Evolutionary conservation across 2,329 filamentous ascomycete species (phyloP).

Genomic region (Ophiosphaerella herpotricha): DNA sequence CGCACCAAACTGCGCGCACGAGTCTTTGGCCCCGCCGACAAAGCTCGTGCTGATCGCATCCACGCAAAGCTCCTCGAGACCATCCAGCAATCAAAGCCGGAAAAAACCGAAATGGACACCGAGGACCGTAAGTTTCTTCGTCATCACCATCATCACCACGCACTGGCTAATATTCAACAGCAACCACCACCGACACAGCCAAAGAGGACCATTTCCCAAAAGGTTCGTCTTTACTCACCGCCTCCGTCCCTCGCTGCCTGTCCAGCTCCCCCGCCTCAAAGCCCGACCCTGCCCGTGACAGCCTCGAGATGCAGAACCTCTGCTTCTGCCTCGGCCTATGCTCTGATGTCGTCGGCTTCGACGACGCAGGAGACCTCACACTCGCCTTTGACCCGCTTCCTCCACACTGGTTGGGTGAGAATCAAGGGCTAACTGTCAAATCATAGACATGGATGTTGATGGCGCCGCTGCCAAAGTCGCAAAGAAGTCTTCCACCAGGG

Average conservation of each 20-base stretch:
- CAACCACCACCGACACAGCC: conserved; percentile 18
- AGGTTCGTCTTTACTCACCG: conserved; percentile 39
- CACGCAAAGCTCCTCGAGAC: conserved; percentile 84
- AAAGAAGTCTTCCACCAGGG: conserved; percentile 38
- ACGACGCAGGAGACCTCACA: conserved; percentile 37
- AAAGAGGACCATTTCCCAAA: conserved; percentile 35
- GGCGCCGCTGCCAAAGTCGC: conserved; percentile 20
- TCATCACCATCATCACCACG: too few relatives aligned
- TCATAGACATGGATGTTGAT: conserved; percentile 49
- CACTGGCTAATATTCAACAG: conserved; percentile 7
- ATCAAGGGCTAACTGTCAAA: conserved; percentile 41
- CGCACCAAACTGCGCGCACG: conserved; percentile 77
- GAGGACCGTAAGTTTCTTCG: conserved; percentile 41
- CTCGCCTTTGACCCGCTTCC: conserved; percentile 46
- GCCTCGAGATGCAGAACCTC: conserved; percentile 35
- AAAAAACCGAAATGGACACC: conserved; percentile 53
- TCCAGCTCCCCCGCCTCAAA: conserved; percentile 13
- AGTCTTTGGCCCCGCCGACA: conserved; percentile 83
- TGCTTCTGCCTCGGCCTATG: conserved; percentile 47
- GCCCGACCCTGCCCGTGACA: conserved; percentile 17
- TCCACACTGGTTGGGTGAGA: conserved; percentile 33
- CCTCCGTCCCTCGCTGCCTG: conserved; percentile 34
- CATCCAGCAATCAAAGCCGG: conserved; percentile 74
- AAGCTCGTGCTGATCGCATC: conserved; percentile 78
- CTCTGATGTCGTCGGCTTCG: conserved; percentile 47